These are phyloP conservation scores for Caloboletus firmus DNA, from an alignment of 1,284 basidiomycete species.

Conservation along the genomic window DNA sequence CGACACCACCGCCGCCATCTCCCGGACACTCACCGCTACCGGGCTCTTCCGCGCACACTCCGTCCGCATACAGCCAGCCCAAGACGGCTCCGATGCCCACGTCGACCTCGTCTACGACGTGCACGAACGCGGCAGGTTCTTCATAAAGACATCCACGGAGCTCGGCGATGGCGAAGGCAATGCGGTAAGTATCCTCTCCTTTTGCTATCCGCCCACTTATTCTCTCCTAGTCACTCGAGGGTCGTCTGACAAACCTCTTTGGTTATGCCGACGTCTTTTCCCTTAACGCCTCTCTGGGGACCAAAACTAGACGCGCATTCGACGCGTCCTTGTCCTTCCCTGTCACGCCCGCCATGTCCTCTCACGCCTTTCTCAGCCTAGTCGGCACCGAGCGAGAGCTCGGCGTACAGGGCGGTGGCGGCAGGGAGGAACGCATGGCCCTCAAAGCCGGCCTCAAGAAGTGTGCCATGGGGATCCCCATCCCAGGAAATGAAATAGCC, in stretches of 20 bases:
- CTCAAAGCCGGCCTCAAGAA: slow-evolving; percentile 19
- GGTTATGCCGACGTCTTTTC: slow-evolving; percentile 91
- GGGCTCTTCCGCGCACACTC: slow-evolving; percentile 77
- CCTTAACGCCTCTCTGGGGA: slow-evolving; percentile 82
- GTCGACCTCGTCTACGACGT: slow-evolving; percentile 86
- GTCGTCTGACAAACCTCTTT: slow-evolving; percentile 82
- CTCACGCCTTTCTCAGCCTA: slow-evolving; percentile 35
- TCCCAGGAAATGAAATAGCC: slow-evolving; percentile 62
- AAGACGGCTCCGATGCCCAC: slow-evolving; percentile 49
- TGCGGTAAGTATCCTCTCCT: slow-evolving; percentile 59
- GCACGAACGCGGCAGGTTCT: slow-evolving; percentile 77
- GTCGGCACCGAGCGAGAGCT: slow-evolving; percentile 34
- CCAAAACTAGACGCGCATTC: slow-evolving; percentile 85
- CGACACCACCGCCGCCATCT: slow-evolving; percentile 64
- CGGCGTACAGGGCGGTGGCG: slow-evolving; percentile 24
- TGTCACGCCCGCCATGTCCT: slow-evolving; percentile 57
- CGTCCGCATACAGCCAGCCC: slow-evolving; percentile 69
- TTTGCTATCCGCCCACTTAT: slow-evolving; percentile 3
- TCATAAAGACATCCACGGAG: slow-evolving; percentile 86
- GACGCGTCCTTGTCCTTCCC: slow-evolving; percentile 63
- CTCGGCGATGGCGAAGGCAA: slow-evolving; percentile 93
- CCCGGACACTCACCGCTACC: slow-evolving; percentile 63
- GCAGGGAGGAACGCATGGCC: slow-evolving; percentile 28
- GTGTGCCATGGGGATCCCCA: slow-evolving; percentile 11
- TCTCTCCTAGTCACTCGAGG: slow-evolving; percentile 66